These are phyloP conservation scores for Dryas drummondii DNA, from an alignment of 306 rosid genomes.

Conservation along the genomic window DNA sequence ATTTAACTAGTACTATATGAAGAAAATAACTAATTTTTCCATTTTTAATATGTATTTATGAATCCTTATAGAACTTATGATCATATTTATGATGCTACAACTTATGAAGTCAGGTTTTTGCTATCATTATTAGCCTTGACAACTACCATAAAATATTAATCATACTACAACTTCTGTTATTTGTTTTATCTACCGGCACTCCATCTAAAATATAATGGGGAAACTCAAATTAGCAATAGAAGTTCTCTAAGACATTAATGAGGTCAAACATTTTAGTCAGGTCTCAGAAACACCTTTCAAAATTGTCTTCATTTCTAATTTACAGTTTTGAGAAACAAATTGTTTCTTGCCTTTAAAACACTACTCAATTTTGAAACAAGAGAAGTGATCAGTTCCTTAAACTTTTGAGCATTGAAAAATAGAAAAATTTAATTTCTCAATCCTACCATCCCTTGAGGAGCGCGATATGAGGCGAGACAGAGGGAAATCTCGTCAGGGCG, in stretches of 20 bases:
- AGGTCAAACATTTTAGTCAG: constrained; percentile 1
- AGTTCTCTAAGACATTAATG: neutral
- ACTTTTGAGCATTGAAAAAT: neutral
- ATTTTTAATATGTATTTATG: neutral
- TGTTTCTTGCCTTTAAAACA: neutral
- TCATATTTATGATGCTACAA: no score
- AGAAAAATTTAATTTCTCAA: neutral
- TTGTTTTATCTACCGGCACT: neutral
- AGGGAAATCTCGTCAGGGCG: no score
- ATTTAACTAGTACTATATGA: neutral
- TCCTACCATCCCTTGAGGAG: neutral
- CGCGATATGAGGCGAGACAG: no score
- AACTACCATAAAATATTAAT: neutral
- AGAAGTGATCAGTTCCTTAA: neutral
- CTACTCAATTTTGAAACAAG: neutral
- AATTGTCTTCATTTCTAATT: neutral
- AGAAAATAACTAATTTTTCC: neutral
- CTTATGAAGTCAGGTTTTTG: neutral
- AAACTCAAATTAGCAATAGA: neutral
- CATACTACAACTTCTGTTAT: neutral
- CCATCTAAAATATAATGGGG: neutral
- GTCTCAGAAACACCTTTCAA: neutral
- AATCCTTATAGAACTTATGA: neutral
- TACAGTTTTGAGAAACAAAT: neutral
- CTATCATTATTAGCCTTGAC: neutral